Conservation (phyloP, 306 rosid genomes). For the Gastrolobium bilobum region DNA sequence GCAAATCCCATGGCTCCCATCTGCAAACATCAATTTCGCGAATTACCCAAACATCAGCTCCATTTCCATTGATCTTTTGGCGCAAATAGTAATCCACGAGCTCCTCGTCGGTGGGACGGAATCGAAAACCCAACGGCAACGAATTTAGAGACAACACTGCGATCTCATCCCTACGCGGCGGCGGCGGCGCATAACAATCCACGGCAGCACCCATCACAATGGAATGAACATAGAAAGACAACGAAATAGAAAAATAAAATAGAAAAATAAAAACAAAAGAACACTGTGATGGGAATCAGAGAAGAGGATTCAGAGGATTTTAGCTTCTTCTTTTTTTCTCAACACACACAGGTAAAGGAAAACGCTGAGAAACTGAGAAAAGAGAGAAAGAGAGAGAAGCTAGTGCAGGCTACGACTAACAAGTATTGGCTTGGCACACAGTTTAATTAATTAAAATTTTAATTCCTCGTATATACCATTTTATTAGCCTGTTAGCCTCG, state of each 20-base stretch:
- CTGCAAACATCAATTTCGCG: constrained; percentile 94
- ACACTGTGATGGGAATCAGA: no score
- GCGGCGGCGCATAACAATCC: constrained; percentile 32
- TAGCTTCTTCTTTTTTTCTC: no score
- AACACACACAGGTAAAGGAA: no score
- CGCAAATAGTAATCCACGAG: constrained; percentile 80
- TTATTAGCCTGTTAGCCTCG: no score
- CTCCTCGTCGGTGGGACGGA: constrained; percentile 91
- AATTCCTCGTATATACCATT: no score
- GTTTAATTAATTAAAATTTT: no score
- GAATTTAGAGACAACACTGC: constrained; percentile 59
- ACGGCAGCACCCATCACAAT: constrained; percentile 43
- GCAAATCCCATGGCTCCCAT: constrained; percentile 98
- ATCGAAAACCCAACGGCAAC: constrained; percentile 89
- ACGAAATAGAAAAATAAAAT: neutral
- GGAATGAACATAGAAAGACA: neutral
- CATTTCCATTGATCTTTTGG: constrained; percentile 80
- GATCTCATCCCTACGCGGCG: constrained; percentile 48
- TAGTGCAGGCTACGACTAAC: no score
- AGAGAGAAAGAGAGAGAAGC: no score
- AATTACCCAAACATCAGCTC: constrained; percentile 74
- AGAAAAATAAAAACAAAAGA: neutral
- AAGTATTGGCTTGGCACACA: no score
- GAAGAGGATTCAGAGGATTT: no score
- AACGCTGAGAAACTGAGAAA: no score